These are phyloP conservation scores for Astraeus odoratus DNA, from an alignment of 768 basidiomycete genomes.

Conservation along the genomic window DNA sequence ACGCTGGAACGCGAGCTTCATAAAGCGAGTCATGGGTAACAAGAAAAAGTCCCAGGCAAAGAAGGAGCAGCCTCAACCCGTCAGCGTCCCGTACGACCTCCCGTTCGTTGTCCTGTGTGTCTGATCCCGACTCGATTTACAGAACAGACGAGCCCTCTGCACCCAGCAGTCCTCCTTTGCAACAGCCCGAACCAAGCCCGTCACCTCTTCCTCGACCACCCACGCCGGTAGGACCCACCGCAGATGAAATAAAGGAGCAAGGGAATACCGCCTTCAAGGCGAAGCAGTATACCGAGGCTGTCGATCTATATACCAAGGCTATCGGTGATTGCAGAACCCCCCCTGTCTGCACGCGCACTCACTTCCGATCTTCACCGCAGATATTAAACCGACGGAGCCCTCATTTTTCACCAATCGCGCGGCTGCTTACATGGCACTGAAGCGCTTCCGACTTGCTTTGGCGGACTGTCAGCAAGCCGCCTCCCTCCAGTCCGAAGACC, in stretches of 20 bases:
- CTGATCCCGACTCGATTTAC: neutral
- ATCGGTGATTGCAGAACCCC: constrained; percentile 40
- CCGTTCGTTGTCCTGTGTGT: neutral
- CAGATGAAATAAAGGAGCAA: constrained; percentile 60
- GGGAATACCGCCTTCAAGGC: constrained; percentile 74
- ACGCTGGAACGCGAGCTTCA: neutral
- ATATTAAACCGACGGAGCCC: constrained; percentile 58
- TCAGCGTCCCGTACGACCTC: constrained; percentile 17
- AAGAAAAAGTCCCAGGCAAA: constrained; percentile 25
- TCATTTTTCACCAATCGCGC: constrained; percentile 82
- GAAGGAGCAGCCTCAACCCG: constrained; percentile 21
- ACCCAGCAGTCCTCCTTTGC: constrained; percentile 8
- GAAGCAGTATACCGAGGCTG: constrained; percentile 57
- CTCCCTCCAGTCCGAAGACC: constrained; percentile 51
- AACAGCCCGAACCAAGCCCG: constrained; percentile 5
- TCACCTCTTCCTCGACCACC: constrained; percentile 5
- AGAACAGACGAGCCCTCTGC: constrained; percentile 10
- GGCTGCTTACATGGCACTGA: constrained; percentile 76
- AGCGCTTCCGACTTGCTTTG: constrained; percentile 67
- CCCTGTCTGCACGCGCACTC: constrained; percentile 17
- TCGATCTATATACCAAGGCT: constrained; percentile 68
- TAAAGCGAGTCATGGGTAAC: constrained; percentile 26
- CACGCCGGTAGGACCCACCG: constrained; percentile 29
- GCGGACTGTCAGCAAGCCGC: constrained; percentile 75
- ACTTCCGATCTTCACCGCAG: constrained; percentile 27